A percentile compares a stretch with the other conserved stretches of the same genome.
Evolutionary conservation across 2,329 filamentous ascomycete species (phyloP).

Genomic region (Phoma sp.): DNA sequence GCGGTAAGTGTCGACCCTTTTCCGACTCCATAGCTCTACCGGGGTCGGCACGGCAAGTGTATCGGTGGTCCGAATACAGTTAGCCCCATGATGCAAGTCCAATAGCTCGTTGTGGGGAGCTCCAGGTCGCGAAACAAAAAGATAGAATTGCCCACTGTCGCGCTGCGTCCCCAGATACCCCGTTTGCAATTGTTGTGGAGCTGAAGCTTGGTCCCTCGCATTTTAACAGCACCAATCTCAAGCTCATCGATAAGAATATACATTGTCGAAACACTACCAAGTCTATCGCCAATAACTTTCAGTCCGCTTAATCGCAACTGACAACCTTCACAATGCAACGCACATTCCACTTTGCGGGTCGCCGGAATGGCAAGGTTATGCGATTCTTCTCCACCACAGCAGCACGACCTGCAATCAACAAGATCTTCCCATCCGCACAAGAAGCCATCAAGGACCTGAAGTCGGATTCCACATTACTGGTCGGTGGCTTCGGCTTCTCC

Average conservation of each 20-base stretch:
- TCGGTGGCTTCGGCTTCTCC: conserved; percentile 50
- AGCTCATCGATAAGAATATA: background rate
- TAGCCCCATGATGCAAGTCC: conserved; percentile 34
- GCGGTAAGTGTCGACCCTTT: conserved; percentile 32
- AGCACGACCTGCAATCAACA: conserved; percentile 47
- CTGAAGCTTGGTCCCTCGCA: background rate
- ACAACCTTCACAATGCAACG: conserved; percentile 39
- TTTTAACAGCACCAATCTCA: background rate
- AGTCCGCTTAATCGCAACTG: background rate
- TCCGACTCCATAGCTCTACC: conserved; percentile 33
- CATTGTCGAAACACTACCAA: background rate
- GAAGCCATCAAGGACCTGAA: conserved; percentile 51
- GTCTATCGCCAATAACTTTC: background rate
- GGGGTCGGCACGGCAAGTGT: conserved; percentile 44
- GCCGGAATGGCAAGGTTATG: conserved; percentile 39
- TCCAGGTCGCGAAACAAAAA: conserved; percentile 35
- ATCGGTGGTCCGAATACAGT: conserved; percentile 34
- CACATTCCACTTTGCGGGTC: conserved; percentile 44
- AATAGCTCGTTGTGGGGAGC: conserved; percentile 44
- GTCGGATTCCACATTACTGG: conserved; percentile 46
- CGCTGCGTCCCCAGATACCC: conserved; percentile 6
- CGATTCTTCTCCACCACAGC: conserved; percentile 47
- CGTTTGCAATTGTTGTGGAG: conserved; percentile 1
- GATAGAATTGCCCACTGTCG: conserved; percentile 21
- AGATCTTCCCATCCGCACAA: conserved; percentile 48